These are phyloP conservation scores for Atkinsonella hypoxylon DNA, from an alignment of 2,329 filamentous ascomycete species.

Conservation along the genomic window DNA sequence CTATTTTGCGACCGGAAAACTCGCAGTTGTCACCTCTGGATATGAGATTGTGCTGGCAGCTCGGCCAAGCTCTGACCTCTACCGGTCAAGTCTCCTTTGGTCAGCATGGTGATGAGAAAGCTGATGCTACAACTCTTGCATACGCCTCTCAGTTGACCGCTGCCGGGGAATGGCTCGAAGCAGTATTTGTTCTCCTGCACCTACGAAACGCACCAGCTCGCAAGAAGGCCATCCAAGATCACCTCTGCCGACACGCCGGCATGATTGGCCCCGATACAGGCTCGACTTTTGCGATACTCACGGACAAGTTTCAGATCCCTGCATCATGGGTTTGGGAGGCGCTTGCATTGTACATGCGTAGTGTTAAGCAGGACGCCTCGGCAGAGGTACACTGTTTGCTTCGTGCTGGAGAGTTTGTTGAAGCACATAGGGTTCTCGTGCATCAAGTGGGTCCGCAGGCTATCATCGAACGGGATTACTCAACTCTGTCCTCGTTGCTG, in stretches of 20 bases:
- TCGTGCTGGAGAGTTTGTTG: slow-evolving; percentile 59
- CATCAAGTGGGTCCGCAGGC: slow-evolving; percentile 69
- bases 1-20: slow-evolving; percentile 64
- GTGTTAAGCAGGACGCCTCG: slow-evolving; percentile 54
- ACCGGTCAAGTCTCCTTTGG: slow-evolving; percentile 41
- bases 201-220: slow-evolving; percentile 53
- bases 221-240: slow-evolving; percentile 55
- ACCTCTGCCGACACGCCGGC: slow-evolving; percentile 60
- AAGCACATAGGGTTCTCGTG: slow-evolving; percentile 76
- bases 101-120: slow-evolving; percentile 42
- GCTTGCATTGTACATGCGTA: slow-evolving; percentile 71
- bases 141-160: slow-evolving; percentile 54
- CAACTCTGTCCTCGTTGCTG: slow-evolving; percentile 55
- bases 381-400: slow-evolving; percentile 71
- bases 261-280: slow-evolving; percentile 49
- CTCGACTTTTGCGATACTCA: slow-evolving; percentile 45
- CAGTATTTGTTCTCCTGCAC: slow-evolving; percentile 67
- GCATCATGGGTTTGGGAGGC: slow-evolving; percentile 75
- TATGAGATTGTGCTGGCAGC: slow-evolving; percentile 71
- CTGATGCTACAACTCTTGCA: slow-evolving; percentile 53
- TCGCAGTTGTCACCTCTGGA: slow-evolving; percentile 64
- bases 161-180: slow-evolving; percentile 54
- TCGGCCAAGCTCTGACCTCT: slow-evolving; percentile 54
- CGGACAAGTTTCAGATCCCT: slow-evolving; percentile 58
- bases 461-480: slow-evolving; percentile 73